Evolutionary conservation across 495 filamentous ascomycete species (phyloP).

Genomic region (Choiromyces venosus): DNA sequence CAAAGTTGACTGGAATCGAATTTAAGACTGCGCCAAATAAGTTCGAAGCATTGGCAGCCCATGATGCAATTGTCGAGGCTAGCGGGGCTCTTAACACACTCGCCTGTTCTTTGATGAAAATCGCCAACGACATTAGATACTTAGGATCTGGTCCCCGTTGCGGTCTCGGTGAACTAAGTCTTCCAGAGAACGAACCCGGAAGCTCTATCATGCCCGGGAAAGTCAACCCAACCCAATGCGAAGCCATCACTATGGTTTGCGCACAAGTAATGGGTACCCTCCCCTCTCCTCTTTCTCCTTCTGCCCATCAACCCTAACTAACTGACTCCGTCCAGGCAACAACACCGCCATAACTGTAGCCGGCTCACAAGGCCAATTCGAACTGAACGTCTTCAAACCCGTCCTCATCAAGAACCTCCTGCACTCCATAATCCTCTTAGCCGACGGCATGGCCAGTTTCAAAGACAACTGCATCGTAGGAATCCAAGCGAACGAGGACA

Average conservation of each 20-base stretch:
- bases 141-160: conserved; percentile 93
- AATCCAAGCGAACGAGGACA: conserved; percentile 84
- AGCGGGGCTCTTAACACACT: conserved; percentile 90
- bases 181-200: conserved; percentile 97
- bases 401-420: conserved; percentile 90
- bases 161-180: conserved; percentile 82
- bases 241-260: conserved; percentile 96
- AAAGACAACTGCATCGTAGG: conserved; percentile 87
- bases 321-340: conserved; percentile 50
- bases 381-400: conserved; percentile 98
- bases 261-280: conserved; percentile 82
- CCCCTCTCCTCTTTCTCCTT: conserved; percentile 6
- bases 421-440: conserved; percentile 77
- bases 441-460: conserved; percentile 90
- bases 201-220: conserved; percentile 98
- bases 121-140: conserved; percentile 95
- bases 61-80: conserved; percentile 93
- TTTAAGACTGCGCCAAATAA: conserved; percentile 99
- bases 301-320: not conserved
- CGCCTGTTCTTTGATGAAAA: conserved; percentile 89
- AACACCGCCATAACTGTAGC: conserved; percentile 84
- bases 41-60: conserved; percentile 95
- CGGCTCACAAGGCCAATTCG: conserved; percentile 96
- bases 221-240: conserved; percentile 98
- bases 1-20: conserved; percentile 80